Base-by-base conservation (phyloP, 2,329 filamentous ascomycete genomes). In the Cercospora sp. region DNA sequence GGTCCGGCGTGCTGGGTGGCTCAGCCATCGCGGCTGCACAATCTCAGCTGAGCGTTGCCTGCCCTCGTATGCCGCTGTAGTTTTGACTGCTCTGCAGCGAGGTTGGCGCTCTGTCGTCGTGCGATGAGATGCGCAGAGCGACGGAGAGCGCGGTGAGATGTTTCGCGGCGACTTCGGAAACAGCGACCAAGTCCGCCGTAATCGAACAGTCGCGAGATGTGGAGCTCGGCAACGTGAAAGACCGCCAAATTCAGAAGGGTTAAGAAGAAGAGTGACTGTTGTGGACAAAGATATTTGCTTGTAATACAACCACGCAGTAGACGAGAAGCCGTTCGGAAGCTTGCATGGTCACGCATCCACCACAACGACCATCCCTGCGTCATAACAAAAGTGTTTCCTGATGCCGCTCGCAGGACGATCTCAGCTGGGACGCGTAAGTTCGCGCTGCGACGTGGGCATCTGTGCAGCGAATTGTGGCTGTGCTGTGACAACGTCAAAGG, bases 1-100 rank as follows among this genome's bases (percentile, higher is more conserved):
- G 74, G 73, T 81, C 79, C 26, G 78, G 77, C 58, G 75, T 77
- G 61, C 71, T 73, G 55, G 55, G 55, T 60, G 77, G 76, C 67
- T 76, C 76, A 61, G 72, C 74, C 76, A 77, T 77, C n/a, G 65
- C 45, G 43, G 63, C 57, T 30, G 45, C 61, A 28, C 66, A 40
- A 51, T 58, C 49, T 61, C 66, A 65, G 62, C 62, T 65, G 61
- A 53, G 61, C 49, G 30, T 45, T 43, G 59, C 34, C 34, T 61
- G 58, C 9, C 24, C 28, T 63, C 21, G 43, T 55, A 26, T 28
- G 49, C 24, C 49, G 24, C 24, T 28, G 55, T 59, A n/a, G 10
- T 28, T 53, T 4, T 32, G 21, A 32, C 55, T 32, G 55, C 26
- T 26, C 55, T 32, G 5, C 30, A 32, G 55, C 32, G 30, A 18